Evolutionary conservation across 495 filamentous ascomycete genomes (phyloP), one percentile per base, ranked within the genome.

Genomic region (Thermochaetoides thermophila): DNA sequence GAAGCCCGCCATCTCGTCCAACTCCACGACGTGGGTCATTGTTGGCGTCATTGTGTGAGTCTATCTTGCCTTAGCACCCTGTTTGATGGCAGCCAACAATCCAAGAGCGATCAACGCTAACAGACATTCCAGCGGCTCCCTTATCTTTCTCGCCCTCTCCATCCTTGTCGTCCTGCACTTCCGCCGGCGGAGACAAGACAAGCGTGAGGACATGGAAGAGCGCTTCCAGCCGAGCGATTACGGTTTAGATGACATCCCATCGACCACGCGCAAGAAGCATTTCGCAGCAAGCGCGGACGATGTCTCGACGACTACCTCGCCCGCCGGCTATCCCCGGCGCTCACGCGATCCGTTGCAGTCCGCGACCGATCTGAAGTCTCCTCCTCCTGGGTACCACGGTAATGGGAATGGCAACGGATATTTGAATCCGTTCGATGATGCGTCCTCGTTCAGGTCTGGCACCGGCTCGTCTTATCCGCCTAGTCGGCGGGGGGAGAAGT

Each of bases 21-120:
- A 32, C 16, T 20, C 12, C 1, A 16, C 34, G 9, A 53, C 48
- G 0, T 50, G 48, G 42, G 40, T 44, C 17, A 30, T 51, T n/a
- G 38, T 53, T 4, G 50, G 50, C 23, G 27, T 23, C 16, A 31
- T 44, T 3, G 5, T 53, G 50, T 53, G 30, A 44, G 50, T 37
- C n/a, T 13, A 12, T 13, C 10, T 8, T 3, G 15, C n/a, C n/a
- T n/a, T n/a, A n/a, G n/a, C n/a, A n/a, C n/a, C n/a, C n/a, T n/a
- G n/a, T n/a, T n/a, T n/a, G n/a, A n/a, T n/a, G n/a, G n/a, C n/a
- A n/a, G n/a, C n/a, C n/a, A n/a, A n/a, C n/a, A n/a, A n/a, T n/a
- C n/a, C n/a, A n/a, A n/a, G n/a, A n/a, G n/a, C n/a, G n/a, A n/a
- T n/a, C n/a, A n/a, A n/a, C 17, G 27, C 32, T 36, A 15, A 31